Evolutionary conservation across 805 yeast species (phyloP), one percentile per base, ranked within the genome.

Genomic region (Wickerhamiella sergipiensis): DNA sequence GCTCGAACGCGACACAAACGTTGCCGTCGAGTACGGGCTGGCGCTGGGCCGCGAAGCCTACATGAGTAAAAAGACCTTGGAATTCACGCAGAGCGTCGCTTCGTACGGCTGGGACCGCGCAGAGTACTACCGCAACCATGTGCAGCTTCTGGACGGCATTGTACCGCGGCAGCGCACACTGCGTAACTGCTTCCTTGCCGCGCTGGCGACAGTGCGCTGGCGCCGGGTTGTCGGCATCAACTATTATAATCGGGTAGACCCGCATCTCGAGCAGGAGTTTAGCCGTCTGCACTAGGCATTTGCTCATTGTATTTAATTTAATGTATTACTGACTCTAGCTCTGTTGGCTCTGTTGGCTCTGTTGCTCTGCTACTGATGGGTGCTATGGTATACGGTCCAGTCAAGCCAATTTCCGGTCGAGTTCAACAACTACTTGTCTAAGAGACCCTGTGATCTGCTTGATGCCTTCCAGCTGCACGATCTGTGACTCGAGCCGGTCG

Each of bases 381-480:
- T 8, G 21, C 21, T 9, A 7, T 26, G 17, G 9, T n/a, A n/a
- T n/a, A n/a, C n/a, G n/a, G n/a, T n/a, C n/a, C n/a, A 13, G 26
- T 24, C 26, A 24, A 24, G 26, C 26, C 26, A 24, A 8, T 5
- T 47, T 21, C 17, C 29, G 46, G 47, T 55, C 54, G 21, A 56
- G 40, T 4, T 24, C 45, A 5, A 47, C n/a, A 10, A 57, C 58
- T 1, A 42, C 53, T 13, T 39, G 19, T 23, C 55, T 51, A 12
- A 57, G 51, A 15, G 54, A 54, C 43, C 54, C 53, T 8, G 59
- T 49, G 6, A 57, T 57, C 17, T 51, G 45, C 40, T 49, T 48
- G 2, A 57, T 24, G 36, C 57, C 59, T 45, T 57, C 55, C 19
- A 56, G 46, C 44, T 57, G 56, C 17, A 19, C 52, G 6, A 47